phyloP scores from a whole-genome alignment of 495 filamentous ascomycete genomes.

The Ascodesmis nigricans region DNA sequence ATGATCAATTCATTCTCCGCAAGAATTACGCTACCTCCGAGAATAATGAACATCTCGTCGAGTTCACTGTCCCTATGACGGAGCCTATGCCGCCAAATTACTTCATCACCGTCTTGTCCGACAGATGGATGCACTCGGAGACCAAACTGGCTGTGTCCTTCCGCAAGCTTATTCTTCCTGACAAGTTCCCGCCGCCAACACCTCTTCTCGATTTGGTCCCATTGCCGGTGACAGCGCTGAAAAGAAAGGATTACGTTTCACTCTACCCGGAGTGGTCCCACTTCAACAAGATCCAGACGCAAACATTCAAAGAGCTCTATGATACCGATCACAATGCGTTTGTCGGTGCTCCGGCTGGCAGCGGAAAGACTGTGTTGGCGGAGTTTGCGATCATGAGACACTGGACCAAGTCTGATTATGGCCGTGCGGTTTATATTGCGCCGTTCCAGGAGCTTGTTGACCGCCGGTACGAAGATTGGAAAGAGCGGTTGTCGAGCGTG shows the following conservation, averaged over 20 bases:
- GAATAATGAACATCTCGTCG: slow-evolving; percentile 84
- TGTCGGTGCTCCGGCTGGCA: slow-evolving; percentile 70
- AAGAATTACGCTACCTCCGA: slow-evolving; percentile 63
- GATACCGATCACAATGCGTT: slow-evolving; percentile 83
- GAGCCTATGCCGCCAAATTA: slow-evolving; percentile 98
- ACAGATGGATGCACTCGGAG: slow-evolving; percentile 96
- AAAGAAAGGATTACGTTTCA: slow-evolving; percentile 56
- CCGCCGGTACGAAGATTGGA: slow-evolving; percentile 57
- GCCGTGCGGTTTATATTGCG: slow-evolving; percentile 80
- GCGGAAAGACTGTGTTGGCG: slow-evolving; percentile 89
- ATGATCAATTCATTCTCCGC: slow-evolving; percentile 82
- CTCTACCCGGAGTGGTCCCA: slow-evolving; percentile 69
- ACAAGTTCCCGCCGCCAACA: slow-evolving; percentile 89
- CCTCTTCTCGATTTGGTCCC: slow-evolving; percentile 76
- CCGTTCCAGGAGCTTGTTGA: slow-evolving; percentile 93
- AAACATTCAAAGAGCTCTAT: slow-evolving; percentile 84
- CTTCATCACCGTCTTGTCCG: slow-evolving; percentile 83
- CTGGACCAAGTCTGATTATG: slow-evolving; percentile 51
- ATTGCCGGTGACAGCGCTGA: slow-evolving; percentile 66
- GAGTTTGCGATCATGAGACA: slow-evolving; percentile 80
- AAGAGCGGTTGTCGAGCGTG: slow-evolving; percentile 45
- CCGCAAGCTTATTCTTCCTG: slow-evolving; percentile 78
- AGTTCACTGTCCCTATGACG: slow-evolving; percentile 88
- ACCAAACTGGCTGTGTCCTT: slow-evolving; percentile 85
- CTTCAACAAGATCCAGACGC: slow-evolving; percentile 96